Base-by-base conservation (phyloP, 2,329 filamentous ascomycete species). In the Zymoseptoria ardabiliae region DNA sequence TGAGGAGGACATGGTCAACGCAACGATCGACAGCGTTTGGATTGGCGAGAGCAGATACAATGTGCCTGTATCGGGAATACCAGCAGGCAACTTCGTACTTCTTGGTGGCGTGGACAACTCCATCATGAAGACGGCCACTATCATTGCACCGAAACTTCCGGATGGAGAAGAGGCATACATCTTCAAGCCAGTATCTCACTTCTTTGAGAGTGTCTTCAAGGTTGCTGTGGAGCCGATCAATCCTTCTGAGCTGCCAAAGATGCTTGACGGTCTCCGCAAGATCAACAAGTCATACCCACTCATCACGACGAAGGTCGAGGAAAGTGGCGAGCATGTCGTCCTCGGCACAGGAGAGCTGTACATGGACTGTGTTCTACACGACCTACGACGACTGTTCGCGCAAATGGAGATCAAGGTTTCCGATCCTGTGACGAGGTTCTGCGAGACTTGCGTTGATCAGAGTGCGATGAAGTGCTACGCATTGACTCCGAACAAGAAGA, bases 321-420 rank as follows among this genome's bases (percentile, higher is more conserved):
- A 99, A 76, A 97, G 91, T 1, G 94, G 94, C 55, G 94, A 99
- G 75, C 94, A 99, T 72, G 88, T 99, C 65, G 82, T 99, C 53
- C 83, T 99, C 4, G 94, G 94, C 22, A 99, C 94, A 0, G 94
- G 94, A 61, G 94, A 99, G 74, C 81, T 99, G n/a, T 99, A 99
- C 78, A 97, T 99, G 92, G 94, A 99, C 74, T 99, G 94, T 70
- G 93, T 99, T 3, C 81, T 99, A 52, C 94, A 99, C 74, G 94
- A 99, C 72, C 81, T 99, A 53, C 88, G 94, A 57, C 85, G 87
- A 49, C 76, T 97, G n/a, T 99, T 97, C 72, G 92, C 94, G 13
- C 93, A 97, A 70, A 99, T 99, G 94, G 94, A 99, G 73, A 89
- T 99, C 77, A 97, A 97, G 77, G 91, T 99, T 54, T 99, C 94